Evolutionary conservation across 2,329 filamentous ascomycete genomes (phyloP).

Genomic region (Daldinia eschscholtzii): DNA sequence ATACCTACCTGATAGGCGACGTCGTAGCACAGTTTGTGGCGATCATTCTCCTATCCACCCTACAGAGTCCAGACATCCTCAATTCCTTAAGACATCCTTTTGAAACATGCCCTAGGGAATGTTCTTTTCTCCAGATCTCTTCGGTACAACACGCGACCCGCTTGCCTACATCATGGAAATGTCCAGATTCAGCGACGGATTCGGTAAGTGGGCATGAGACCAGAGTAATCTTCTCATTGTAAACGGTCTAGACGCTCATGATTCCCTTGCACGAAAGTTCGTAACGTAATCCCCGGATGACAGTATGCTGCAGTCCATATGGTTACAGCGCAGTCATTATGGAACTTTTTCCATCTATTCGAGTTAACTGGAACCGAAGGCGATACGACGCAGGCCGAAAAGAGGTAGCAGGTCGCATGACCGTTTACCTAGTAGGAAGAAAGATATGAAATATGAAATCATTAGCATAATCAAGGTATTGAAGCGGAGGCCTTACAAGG

Average conservation of each 20-base stretch:
- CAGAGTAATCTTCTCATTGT: slow-evolving; percentile 1
- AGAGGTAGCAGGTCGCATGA: slow-evolving; percentile 39
- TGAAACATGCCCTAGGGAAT: slow-evolving; percentile 14
- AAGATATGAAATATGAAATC: slow-evolving; percentile 15
- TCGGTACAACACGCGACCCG: slow-evolving; percentile 4
- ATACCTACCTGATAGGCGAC: slow-evolving; percentile 16
- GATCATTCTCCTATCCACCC: slow-evolving; percentile 7
- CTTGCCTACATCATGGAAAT: slow-evolving; percentile 19
- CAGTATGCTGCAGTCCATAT: slow-evolving; percentile 25
- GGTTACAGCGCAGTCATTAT: slow-evolving; percentile 24
- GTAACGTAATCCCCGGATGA: slow-evolving; percentile 20
- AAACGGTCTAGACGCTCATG: slow-evolving; percentile 19
- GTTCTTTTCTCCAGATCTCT: background rate
- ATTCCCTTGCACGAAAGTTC: slow-evolving; percentile 13
- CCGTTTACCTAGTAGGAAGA: slow-evolving; percentile 19
- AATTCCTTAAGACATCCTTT: slow-evolving; percentile 7
- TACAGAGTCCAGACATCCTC: background rate
- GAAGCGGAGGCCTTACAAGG: background rate
- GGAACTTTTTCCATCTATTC: slow-evolving; percentile 15
- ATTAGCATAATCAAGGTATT: background rate
- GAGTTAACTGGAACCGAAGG: slow-evolving; percentile 21
- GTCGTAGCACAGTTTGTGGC: slow-evolving; percentile 18
- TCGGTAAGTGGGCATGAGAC: slow-evolving; percentile 33
- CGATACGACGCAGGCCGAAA: slow-evolving; percentile 19
- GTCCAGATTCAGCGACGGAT: slow-evolving; percentile 15